Evolutionary conservation across 176 grass and related monocot genomes (phyloP), one percentile per base, ranked within the genome.

Genomic region (Phyllostachys edulis): DNA sequence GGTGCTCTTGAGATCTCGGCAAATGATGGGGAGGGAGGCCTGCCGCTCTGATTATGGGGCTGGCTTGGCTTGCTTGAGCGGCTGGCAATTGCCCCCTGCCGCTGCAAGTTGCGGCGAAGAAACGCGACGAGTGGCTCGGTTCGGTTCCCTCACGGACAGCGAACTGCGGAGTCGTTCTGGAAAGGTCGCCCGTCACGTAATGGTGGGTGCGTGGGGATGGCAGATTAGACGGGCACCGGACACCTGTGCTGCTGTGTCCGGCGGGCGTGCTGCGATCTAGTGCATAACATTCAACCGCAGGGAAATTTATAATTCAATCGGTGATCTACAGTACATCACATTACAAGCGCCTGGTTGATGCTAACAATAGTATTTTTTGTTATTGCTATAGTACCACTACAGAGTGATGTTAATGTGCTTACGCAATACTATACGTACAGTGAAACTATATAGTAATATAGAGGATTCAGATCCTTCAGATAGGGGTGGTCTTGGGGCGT

Each of bases 101-200:
- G 9, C 51, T 13, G 73, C 73, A 56, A n/a, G 50, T 38, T 9
- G 50, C 17, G 7, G 45, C 76, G 44, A 27, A 37, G 42, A 69
- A 77, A 40, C 39, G 64, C 56, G 55, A 38, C 44, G 54, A 49
- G 71, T 60, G 70, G 26, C 63, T 86, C 40, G 11, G 9, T n/a
- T 68, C 44, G 45, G 23, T n/a, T 27, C 51, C 78, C 32, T 69
- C 51, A 41, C 69, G 77, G 70, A 52, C 87, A 80, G 82, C 65
- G 62, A 60, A 76, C 62, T 52, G 49, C 26, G 69, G 69, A 62
- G 83, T 60, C 74, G 80, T n/a, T 68, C 29, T 61, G 84, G 88
- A 74, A 90, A 79, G 88, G 80, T 87, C 89, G 74, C 84, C 80
- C 61, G 80, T 87, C 84, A 83, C 84, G 54, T 5, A 74, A 6